Evolutionary conservation across 768 basidiomycete species (phyloP), one percentile per base, ranked within the genome.

Genomic region (Pleurotus tuber-regium): DNA sequence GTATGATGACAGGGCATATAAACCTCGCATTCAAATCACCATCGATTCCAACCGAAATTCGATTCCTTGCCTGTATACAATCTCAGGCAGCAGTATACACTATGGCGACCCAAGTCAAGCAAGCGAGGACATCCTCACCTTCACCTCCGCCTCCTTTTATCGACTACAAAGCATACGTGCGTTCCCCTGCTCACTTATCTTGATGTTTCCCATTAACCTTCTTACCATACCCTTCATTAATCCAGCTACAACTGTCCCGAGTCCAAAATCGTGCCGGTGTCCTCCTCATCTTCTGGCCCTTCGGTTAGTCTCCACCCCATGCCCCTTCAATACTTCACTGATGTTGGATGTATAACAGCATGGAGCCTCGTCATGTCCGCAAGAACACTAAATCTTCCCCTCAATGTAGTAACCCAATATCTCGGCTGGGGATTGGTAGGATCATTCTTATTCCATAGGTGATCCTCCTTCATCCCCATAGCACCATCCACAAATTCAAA

Each of bases 221-320:
- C 10, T 1, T 36, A 14, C n/a, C n/a, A n/a, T n/a, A n/a, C n/a
- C n/a, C n/a, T n/a, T n/a, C 12, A 14, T 36, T 36, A n/a, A n/a
- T 8, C 4, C 23, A 43, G 19, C 21, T 43, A 14, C n/a, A 43
- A 26, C 21, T 43, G 19, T 43, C 41, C 23, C 41, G 41, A 43
- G 21, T 24, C 26, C 14, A 43, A 11, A 43, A 23, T 9, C 42
- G 19, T 5, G 19, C 42, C 2, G 19, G 42, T 6, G 0, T n/a
- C 16, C n/a, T 43, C 5, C 42, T 43, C 42, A 28, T 43, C 18
- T 43, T 43, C n/a, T 43, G 42, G 19, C 42, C 42, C 3, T 43
- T 23, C 2, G 19, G 42, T 43, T 12, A 24, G 42, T 24, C n/a
- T 2, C 11, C 3, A 14, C n/a, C 6, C 10, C 18, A 16, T 43